Conservation (phyloP, 1,284 basidiomycete species). For the Malassezia arunalokei region DNA sequence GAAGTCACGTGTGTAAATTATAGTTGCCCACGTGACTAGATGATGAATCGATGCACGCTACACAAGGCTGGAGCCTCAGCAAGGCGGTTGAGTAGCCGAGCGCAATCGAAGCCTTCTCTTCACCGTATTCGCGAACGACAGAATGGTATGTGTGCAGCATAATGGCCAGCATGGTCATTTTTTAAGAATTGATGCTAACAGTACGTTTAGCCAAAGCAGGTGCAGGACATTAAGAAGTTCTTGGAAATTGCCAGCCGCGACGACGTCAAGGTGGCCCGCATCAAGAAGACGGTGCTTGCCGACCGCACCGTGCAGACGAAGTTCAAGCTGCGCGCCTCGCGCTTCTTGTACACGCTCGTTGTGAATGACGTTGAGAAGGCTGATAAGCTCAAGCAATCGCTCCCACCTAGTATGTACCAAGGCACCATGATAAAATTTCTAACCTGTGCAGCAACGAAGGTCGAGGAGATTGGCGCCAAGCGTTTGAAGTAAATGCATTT, state of each 20-base stretch:
- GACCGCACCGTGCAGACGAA: constrained; percentile 67
- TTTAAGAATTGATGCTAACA: background rate
- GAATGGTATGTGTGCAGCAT: constrained; percentile 9
- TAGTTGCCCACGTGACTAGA: constrained; percentile 12
- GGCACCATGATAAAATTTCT: background rate
- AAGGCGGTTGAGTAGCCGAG: too few species aligned
- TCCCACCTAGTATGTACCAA: constrained; percentile 70
- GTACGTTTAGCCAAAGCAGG: constrained; percentile 72
- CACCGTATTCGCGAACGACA: constrained; percentile 12
- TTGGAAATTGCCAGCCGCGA: constrained; percentile 80
- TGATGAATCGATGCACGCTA: too few species aligned
- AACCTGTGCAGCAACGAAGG: constrained; percentile 3
- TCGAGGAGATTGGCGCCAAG: constrained; percentile 15
- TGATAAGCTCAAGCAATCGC: constrained; percentile 87
- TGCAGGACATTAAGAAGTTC: constrained; percentile 97
- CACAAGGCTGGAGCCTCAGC: too few species aligned
- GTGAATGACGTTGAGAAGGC: constrained; percentile 96
- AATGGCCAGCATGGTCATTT: background rate
- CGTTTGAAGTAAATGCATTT: constrained; percentile 5
- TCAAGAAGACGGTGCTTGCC: constrained; percentile 77
- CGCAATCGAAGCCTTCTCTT: background rate
- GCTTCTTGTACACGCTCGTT: constrained; percentile 93
- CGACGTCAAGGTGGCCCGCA: constrained; percentile 72
- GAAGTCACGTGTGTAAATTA: constrained; percentile 9
- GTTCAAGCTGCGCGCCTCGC: constrained; percentile 96